phyloP scores from a whole-genome alignment of 441 rosid species.

The Croton setiger region DNA sequence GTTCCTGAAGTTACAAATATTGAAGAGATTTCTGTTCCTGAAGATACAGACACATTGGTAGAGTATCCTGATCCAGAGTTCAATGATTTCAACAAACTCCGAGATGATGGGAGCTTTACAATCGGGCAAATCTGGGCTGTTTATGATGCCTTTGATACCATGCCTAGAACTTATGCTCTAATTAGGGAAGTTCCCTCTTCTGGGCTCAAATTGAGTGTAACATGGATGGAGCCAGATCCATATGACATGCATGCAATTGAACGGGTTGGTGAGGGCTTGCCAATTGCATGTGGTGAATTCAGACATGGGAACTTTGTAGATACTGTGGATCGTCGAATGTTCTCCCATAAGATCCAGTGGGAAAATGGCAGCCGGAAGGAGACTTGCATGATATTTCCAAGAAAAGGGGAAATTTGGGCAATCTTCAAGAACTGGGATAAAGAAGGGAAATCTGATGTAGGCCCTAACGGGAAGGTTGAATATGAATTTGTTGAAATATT shows the following conservation, averaged over 20 bases:
- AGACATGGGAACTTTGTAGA: slow-evolving; percentile 35
- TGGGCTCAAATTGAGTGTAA: slow-evolving; percentile 43
- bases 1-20: slow-evolving; percentile 25
- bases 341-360: slow-evolving; percentile 53
- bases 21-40: slow-evolving; percentile 35
- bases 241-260: slow-evolving; percentile 38
- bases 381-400: slow-evolving; percentile 51
- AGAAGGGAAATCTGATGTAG: slow-evolving; percentile 41
- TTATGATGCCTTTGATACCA: slow-evolving; percentile 50
- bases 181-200: slow-evolving; percentile 41
- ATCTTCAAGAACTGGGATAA: slow-evolving; percentile 66
- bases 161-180: slow-evolving; percentile 71
- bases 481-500: slow-evolving; percentile 80
- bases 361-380: slow-evolving; percentile 22
- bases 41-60: slow-evolving; percentile 22
- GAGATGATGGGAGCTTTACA: slow-evolving; percentile 38
- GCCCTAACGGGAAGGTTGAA: slow-evolving; percentile 37
- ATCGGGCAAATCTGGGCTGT: slow-evolving; percentile 60
- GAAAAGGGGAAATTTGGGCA: slow-evolving; percentile 82
- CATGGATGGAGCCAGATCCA: slow-evolving; percentile 63
- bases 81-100: slow-evolving; percentile 43
- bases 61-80: slow-evolving; percentile 35
- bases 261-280: slow-evolving; percentile 44
- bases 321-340: slow-evolving; percentile 41
- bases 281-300: slow-evolving; percentile 61